Evolutionary conservation across 768 basidiomycete species (phyloP), one percentile per base, ranked within the genome.

Genomic region (Suillus sp.): DNA sequence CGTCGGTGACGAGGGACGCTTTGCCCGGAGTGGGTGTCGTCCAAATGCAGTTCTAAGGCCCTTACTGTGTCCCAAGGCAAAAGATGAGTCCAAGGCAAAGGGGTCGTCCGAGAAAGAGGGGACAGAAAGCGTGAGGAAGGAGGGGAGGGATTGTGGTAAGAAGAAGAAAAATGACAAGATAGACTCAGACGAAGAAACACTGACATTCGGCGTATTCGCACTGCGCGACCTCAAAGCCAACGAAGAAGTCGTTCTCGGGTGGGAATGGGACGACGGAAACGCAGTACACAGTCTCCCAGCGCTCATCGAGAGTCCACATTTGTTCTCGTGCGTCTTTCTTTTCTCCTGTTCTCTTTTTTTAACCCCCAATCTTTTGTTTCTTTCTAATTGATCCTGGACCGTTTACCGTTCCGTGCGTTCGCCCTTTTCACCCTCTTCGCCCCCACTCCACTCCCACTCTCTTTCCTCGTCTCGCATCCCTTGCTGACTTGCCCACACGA

Each of bases 201-300:
- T 95, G 1, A 78, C 82, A 0, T 96, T 97, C 71, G 94, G 87
- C 0, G 79, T 97, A 0, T 96, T 95, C 66, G 92, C 95, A 1
- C 75, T 88, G 20, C 77, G 86, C 13, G 90, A 92, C 65, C 81
- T 98, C 66, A 84, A 83, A 61, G 85, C 85, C 38, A 83, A 90
- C 55, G 94, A 95, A 66, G 96, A 98, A 77, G 84, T 98, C 22
- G 86, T 95, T 0, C 77, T 98, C 0, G 91, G 91, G 0, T 98
- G 96, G 95, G 95, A 97, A 72, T 99, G 96, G 96, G 95, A 98
- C 68, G 96, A 99, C 69, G 87, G 87, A 2, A 91, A 93, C 71
- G 87, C 89, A 1, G 85, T 96, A 0, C 95, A 96, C 74, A 78
- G 81, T 64, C 78, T 94, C 1, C 91, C 86, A n/a, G 86, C 86